These are phyloP conservation scores for Cercospora sojina DNA, from an alignment of 2,329 filamentous ascomycete species.

Conservation along the genomic window DNA sequence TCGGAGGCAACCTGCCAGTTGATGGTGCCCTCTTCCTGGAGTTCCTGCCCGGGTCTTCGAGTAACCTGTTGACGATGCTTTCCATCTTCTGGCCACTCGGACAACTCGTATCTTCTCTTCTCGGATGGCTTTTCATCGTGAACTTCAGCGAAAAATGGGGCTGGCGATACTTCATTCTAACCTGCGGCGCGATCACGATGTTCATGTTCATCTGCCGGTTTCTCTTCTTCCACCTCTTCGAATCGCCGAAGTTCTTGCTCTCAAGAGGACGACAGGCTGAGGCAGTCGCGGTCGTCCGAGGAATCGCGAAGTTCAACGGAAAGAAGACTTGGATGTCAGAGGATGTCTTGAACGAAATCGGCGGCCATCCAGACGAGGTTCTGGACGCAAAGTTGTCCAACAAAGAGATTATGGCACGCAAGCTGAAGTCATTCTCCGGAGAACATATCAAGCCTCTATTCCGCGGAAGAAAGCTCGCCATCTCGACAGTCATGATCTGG, in stretches of 20 bases:
- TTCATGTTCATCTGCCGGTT: conserved; percentile 76
- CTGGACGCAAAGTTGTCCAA: conserved; percentile 44
- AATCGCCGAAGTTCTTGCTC: conserved; percentile 81
- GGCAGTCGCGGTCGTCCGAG: conserved; percentile 65
- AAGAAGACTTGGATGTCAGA: conserved; percentile 74
- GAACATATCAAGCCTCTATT: conserved; percentile 67
- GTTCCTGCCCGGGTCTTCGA: conserved; percentile 64
- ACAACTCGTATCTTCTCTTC: conserved; percentile 67
- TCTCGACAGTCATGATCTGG: conserved; percentile 61
- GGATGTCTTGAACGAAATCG: conserved; percentile 60
- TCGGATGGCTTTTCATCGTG: conserved; percentile 30
- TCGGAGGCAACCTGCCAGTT: conserved; percentile 69
- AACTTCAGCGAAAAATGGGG: conserved; percentile 59
- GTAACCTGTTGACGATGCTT: conserved; percentile 77
- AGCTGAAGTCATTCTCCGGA: conserved; percentile 63
- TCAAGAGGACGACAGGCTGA: conserved; percentile 73
- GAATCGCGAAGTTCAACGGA: conserved; percentile 30
- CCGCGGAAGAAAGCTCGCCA: conserved; percentile 47
- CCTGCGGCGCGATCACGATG: conserved; percentile 70
- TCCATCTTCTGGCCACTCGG: conserved; percentile 86
- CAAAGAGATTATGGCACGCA: conserved; percentile 56
- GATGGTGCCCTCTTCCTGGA: conserved; percentile 82
- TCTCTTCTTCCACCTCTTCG: conserved; percentile 76
- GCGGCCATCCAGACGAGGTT: conserved; percentile 54
- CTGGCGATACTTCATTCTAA: conserved; percentile 72